A percentile compares a stretch with the other conserved stretches of the same genome.
phyloP scores from a whole-genome alignment of 2,329 filamentous ascomycete species.

The Talaromyces sp. region DNA sequence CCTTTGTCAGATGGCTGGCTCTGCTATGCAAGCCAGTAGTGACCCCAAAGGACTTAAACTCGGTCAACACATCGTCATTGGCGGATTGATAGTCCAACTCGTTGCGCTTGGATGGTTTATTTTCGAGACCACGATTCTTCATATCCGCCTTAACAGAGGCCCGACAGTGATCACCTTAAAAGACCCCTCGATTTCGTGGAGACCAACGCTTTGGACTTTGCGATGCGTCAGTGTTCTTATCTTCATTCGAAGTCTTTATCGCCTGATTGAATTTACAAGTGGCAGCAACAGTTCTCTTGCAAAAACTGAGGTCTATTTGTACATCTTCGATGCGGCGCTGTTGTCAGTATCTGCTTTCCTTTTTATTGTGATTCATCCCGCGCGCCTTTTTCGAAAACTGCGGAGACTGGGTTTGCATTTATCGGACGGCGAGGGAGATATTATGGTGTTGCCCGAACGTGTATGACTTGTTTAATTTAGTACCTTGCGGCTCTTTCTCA shows the following conservation, averaged over 20 bases:
- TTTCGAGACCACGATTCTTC: neutral
- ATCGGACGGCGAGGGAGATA: neutral
- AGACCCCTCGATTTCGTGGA: slow-evolving; percentile 23
- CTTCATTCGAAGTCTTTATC: slow-evolving; percentile 29
- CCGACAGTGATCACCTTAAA: neutral
- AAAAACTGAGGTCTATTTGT: slow-evolving; percentile 29
- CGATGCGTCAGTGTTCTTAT: slow-evolving; percentile 27
- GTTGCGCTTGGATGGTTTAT: neutral
- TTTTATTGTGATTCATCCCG: slow-evolving; percentile 20
- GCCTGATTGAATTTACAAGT: slow-evolving; percentile 29
- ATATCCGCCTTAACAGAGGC: neutral
- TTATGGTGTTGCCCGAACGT: neutral
- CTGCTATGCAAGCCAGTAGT: slow-evolving; percentile 29
- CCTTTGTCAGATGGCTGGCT: slow-evolving; percentile 32
- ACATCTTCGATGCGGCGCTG: slow-evolving; percentile 32
- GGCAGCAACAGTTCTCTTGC: slow-evolving; percentile 19
- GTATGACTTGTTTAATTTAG: neutral
- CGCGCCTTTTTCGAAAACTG: neutral
- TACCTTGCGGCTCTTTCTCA: too few relatives aligned
- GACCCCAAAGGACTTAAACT: slow-evolving; percentile 22
- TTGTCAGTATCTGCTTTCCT: slow-evolving; percentile 26
- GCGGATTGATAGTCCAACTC: slow-evolving; percentile 1
- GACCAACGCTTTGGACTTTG: slow-evolving; percentile 27
- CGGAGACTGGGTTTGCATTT: neutral
- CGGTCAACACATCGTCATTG: slow-evolving; percentile 21